Evolutionary conservation across 2,329 filamentous ascomycete species (phyloP).

Genomic region (Chaetomium olivaceum): DNA sequence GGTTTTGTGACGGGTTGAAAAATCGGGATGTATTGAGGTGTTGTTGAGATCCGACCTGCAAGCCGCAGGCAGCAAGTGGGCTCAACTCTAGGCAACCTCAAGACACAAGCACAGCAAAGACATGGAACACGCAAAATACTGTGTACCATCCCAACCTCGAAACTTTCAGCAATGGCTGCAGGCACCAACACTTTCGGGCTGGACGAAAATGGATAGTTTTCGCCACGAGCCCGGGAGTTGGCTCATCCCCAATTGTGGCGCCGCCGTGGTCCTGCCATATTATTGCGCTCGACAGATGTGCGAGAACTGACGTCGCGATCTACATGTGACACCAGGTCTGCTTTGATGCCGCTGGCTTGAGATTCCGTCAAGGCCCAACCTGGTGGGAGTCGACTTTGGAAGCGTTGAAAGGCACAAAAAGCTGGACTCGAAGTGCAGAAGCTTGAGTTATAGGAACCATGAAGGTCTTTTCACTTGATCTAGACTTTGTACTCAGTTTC

Average conservation of each 20-base stretch:
- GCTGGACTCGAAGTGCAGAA: too few relatives aligned
- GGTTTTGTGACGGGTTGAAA: conserved; percentile 1
- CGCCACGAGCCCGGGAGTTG: background rate
- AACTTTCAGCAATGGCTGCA: background rate
- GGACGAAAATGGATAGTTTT: background rate
- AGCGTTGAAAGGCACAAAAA: too few relatives aligned
- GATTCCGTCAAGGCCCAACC: background rate
- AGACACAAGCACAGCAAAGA: background rate
- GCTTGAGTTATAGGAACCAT: too few relatives aligned
- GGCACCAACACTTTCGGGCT: background rate
- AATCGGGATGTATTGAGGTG: too few relatives aligned
- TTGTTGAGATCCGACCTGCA: background rate
- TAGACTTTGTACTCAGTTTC: too few relatives aligned
- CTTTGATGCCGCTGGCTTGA: background rate
- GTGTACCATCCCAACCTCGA: background rate
- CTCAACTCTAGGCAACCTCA: conserved; percentile 6
- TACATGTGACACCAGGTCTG: background rate
- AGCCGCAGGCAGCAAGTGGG: conserved; percentile 6
- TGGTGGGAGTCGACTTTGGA: background rate
- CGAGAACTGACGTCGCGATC: background rate
- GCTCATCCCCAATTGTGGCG: background rate
- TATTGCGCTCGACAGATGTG: background rate
- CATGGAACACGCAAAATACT: background rate
- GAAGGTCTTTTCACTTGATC: too few relatives aligned
- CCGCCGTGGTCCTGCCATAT: background rate